Evolutionary conservation across 2,329 filamentous ascomycete species (phyloP).

Genomic region (Claviceps capensis): DNA sequence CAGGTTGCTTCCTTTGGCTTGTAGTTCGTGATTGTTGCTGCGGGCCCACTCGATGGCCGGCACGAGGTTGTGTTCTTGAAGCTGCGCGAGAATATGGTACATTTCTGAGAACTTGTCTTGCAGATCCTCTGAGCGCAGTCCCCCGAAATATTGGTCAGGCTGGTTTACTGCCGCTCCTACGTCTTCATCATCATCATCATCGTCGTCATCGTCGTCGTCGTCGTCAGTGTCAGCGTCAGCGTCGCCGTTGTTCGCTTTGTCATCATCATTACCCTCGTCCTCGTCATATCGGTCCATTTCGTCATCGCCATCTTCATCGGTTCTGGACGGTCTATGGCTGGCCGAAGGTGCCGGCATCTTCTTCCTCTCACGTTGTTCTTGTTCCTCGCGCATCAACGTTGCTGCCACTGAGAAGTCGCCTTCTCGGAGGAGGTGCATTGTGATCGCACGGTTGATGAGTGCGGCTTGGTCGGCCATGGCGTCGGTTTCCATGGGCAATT

Average conservation of each 20-base stretch:
- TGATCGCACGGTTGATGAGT: conserved; percentile 83
- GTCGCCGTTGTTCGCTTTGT: not conserved
- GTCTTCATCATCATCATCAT: not conserved
- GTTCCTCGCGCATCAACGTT: conserved; percentile 66
- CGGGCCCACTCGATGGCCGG: conserved; percentile 84
- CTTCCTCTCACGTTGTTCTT: conserved; percentile 19
- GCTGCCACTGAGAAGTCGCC: conserved; percentile 83
- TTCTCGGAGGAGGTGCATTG: conserved; percentile 91
- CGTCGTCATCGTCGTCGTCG: conserved; percentile 11
- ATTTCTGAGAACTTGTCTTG: conserved; percentile 74
- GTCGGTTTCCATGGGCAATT: conserved; percentile 68
- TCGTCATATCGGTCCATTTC: conserved; percentile 18
- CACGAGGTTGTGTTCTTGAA: conserved; percentile 59
- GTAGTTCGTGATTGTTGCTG: conserved; percentile 54
- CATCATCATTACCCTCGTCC: conserved; percentile 9
- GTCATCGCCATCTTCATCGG: conserved; percentile 19
- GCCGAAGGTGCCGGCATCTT: conserved; percentile 4
- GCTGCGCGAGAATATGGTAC: conserved; percentile 74
- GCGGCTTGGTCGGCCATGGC: conserved; percentile 60
- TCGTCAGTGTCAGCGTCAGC: conserved; percentile 7
- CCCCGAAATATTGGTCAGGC: conserved; percentile 13
- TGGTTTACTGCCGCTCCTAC: conserved; percentile 2
- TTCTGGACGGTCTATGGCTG: conserved; percentile 8
- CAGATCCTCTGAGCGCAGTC: conserved; percentile 35
- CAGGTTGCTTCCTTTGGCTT: conserved; percentile 75